Evolutionary conservation across 345 rosid genomes (phyloP).

Genomic region (Acer yangbiense): DNA sequence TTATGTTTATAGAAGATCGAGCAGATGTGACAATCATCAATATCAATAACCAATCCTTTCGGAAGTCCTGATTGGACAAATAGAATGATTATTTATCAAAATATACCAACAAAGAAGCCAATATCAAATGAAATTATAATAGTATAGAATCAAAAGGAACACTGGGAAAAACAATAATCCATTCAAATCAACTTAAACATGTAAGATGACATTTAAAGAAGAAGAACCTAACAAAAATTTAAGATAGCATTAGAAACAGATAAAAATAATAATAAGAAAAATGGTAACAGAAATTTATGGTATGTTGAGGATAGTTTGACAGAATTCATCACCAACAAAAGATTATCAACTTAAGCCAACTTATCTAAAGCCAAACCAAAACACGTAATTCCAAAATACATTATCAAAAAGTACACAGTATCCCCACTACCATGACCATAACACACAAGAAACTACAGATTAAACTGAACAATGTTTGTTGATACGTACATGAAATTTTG

Average conservation of each 20-base stretch:
- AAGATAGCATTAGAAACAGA: background rate
- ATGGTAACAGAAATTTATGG: background rate
- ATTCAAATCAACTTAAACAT: background rate
- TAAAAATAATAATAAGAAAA: background rate
- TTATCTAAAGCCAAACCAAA: background rate
- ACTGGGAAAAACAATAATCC: background rate
- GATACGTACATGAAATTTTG: background rate
- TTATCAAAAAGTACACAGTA: constrained; percentile 1
- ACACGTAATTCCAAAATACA: background rate
- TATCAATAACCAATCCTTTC: constrained; percentile 93
- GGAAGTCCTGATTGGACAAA: constrained; percentile 74
- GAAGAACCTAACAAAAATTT: background rate
- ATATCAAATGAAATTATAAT: background rate
- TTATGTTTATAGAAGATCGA: constrained; percentile 89
- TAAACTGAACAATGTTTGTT: background rate
- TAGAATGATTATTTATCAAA: constrained; percentile 15
- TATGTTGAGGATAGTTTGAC: background rate
- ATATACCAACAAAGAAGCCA: constrained; percentile 7
- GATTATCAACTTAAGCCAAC: constrained; percentile 1
- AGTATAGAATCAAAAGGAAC: background rate
- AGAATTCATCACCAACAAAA: background rate
- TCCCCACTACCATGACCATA: background rate
- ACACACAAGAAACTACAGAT: background rate
- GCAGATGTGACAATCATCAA: constrained; percentile 98
- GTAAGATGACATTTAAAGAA: background rate